phyloP scores from a whole-genome alignment of 192 early-diverging fungal genomes.

The Phlyctochytrium planicorne region DNA sequence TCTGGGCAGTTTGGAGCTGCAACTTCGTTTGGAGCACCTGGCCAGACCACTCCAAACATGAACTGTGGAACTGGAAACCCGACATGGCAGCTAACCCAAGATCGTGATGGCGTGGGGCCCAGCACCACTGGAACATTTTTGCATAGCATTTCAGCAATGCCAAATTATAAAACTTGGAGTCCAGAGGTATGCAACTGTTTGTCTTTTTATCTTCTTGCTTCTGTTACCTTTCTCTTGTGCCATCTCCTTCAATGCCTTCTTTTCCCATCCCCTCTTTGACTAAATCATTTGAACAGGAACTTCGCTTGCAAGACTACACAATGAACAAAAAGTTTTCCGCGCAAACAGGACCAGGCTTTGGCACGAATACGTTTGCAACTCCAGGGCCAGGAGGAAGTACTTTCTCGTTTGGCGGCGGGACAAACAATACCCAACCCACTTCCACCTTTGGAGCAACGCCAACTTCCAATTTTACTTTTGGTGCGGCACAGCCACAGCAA shows the following conservation, averaged over 20 bases:
- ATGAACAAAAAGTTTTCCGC: constrained; percentile 69
- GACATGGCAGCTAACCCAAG: constrained; percentile 39
- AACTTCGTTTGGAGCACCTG: constrained; percentile 46
- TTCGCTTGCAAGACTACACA: constrained; percentile 85
- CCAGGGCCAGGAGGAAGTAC: constrained; percentile 14
- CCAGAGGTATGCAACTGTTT: constrained; percentile 66
- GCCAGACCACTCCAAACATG: constrained; percentile 31
- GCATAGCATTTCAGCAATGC: constrained; percentile 80
- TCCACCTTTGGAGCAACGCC: no score
- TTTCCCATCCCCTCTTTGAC: no score
- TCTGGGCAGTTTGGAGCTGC: constrained; percentile 31
- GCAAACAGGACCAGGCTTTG: constrained; percentile 42
- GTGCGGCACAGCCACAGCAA: no score
- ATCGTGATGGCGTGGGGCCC: constrained; percentile 44
- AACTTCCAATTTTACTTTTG: no score
- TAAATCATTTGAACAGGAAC: constrained; percentile 46
- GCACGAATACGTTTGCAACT: constrained; percentile 38
- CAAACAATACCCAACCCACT: constrained; percentile 4
- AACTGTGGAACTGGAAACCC: constrained; percentile 48
- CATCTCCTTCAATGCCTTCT: no score
- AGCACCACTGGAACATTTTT: constrained; percentile 50
- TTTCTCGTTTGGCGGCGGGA: constrained; percentile 11
- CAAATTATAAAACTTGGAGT: constrained; percentile 78
- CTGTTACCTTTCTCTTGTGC: no score
- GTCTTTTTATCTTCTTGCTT: no score